These are phyloP conservation scores for Corymbia citriodora DNA, from an alignment of 441 rosid species.

Conservation along the genomic window DNA sequence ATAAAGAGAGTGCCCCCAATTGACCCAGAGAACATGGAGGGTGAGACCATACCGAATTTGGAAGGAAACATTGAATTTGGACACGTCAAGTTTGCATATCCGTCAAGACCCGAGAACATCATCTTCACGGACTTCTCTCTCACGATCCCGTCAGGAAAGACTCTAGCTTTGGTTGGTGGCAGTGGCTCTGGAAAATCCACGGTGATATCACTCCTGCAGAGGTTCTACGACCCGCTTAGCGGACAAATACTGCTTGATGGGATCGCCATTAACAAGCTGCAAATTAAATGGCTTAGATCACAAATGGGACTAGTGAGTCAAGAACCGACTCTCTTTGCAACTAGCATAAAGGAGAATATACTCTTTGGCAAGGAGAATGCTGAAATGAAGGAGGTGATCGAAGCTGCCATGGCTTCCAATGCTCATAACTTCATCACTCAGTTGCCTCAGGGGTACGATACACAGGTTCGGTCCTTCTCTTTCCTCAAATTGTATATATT, in stretches of 20 bases:
- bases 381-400: conserved; percentile 41
- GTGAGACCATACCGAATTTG: neutral
- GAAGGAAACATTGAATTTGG: conserved; percentile 45
- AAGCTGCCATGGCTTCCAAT: conserved; percentile 69
- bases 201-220: conserved; percentile 59
- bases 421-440: conserved; percentile 63
- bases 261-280: conserved; percentile 39
- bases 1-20: conserved; percentile 64
- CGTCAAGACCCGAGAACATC: conserved; percentile 56
- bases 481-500: neutral
- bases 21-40: conserved; percentile 35
- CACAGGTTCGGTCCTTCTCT: conserved; percentile 42
- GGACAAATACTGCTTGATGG: conserved; percentile 71
- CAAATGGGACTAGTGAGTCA: conserved; percentile 90
- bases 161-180: conserved; percentile 69
- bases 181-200: conserved; percentile 92
- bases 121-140: conserved; percentile 51
- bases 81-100: conserved; percentile 55
- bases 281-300: conserved; percentile 68
- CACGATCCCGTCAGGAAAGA: conserved; percentile 54
- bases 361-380: conserved; percentile 86
- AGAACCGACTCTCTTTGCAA: conserved; percentile 75
- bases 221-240: conserved; percentile 60
- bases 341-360: conserved; percentile 68
- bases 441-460: conserved; percentile 61